Base-by-base conservation (phyloP, 2,329 filamentous ascomycete species). In the Cladosporium austrohemisphaericum region DNA sequence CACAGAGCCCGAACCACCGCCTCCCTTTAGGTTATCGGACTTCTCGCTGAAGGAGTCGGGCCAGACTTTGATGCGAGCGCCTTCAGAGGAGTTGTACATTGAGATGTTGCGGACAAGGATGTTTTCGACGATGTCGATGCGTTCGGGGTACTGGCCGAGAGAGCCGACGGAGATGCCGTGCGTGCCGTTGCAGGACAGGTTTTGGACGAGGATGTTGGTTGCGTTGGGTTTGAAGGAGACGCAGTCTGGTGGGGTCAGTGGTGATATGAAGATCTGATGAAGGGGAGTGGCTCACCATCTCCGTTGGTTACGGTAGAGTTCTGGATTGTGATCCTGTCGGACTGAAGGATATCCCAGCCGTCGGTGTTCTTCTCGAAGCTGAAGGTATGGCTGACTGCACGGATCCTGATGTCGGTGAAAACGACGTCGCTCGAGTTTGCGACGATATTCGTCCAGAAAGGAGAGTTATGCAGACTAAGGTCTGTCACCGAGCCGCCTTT, bases 191-290 rank as follows among this genome's bases (percentile, higher is more conserved):
- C 84, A 88, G 52, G 72, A 68, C 3, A 88, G 68, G 53, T 83
- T 81, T 62, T 87, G 83, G 4, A 87, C 77, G 3, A 87, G 65
- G 6, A 87, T 78, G 55, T 85, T 76, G 35, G 82, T 86, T 57
- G 77, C 82, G 64, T 87, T 88, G 14, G 84, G 84, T 66, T 88
- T 88, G 75, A 88, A 87, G 0, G 82, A 83, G 10, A 88, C 81
- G 52, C 85, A 88, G 62, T 88, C 81, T n/a, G n/a, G n/a, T n/a
- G n/a, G n/a, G n/a, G n/a, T n/a, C n/a, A n/a, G n/a, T n/a, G n/a
- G n/a, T n/a, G n/a, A n/a, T n/a, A n/a, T n/a, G n/a, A n/a, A n/a
- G n/a, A n/a, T n/a, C n/a, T n/a, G n/a, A n/a, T n/a, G n/a, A n/a
- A n/a, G n/a, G n/a, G n/a, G n/a, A n/a, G n/a, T n/a, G n/a, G n/a